Evolutionary conservation across 2,329 filamentous ascomycete genomes (phyloP).

Genomic region (Coniella lustricola): DNA sequence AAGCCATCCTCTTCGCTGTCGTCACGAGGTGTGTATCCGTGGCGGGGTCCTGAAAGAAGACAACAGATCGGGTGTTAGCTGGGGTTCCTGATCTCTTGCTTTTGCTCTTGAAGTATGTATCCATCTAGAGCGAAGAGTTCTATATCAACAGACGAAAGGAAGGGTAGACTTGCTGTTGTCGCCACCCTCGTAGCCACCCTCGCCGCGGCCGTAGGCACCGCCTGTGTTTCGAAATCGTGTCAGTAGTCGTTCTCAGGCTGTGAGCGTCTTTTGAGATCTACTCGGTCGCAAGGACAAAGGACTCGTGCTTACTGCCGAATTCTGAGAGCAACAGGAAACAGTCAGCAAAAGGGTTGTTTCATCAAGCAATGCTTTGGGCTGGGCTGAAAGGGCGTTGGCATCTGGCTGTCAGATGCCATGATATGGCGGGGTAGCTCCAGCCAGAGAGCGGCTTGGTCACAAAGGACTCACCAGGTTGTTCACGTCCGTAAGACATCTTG

Average conservation of each 20-base stretch:
- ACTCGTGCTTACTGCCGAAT: constrained; percentile 12
- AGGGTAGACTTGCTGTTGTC: constrained; percentile 18
- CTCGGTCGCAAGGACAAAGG: no score
- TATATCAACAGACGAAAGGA: neutral
- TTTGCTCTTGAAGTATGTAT: neutral
- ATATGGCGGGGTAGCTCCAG: constrained; percentile 14
- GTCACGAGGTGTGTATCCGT: constrained; percentile 28
- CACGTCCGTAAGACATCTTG: constrained; percentile 11
- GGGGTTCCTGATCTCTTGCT: neutral
- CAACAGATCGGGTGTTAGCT: constrained; percentile 1
- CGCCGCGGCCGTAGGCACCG: constrained; percentile 11
- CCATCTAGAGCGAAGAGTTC: neutral
- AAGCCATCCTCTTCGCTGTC: constrained; percentile 39
- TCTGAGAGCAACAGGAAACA: neutral
- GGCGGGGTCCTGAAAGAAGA: constrained; percentile 1
- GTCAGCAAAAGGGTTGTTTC: neutral
- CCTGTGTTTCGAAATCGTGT: constrained; percentile 1
- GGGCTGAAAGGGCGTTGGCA: neutral
- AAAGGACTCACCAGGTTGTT: constrained; percentile 18
- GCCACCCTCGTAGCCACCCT: neutral
- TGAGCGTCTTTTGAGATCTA: neutral
- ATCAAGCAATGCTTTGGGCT: no score
- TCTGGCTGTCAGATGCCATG: neutral
- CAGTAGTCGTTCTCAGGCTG: neutral
- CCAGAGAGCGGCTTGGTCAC: neutral